Conservation (phyloP, 2,329 filamentous ascomycete genomes). For the Claviceps sp. region DNA sequence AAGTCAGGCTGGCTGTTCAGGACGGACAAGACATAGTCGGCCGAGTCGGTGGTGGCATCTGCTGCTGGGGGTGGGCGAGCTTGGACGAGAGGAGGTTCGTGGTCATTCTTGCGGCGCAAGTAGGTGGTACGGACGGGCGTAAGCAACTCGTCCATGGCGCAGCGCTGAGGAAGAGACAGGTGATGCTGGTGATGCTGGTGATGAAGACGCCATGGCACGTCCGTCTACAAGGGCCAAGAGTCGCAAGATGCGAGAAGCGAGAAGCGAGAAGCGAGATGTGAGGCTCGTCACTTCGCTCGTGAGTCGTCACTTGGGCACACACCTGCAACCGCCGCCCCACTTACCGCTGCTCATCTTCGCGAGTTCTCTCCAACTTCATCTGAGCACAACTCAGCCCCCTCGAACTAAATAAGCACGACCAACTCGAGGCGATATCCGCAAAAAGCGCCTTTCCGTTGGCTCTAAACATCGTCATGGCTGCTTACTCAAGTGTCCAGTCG, state of each 20-base stretch:
- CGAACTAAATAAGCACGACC: neutral
- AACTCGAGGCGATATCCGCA: neutral
- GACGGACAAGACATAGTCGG: conserved; percentile 42
- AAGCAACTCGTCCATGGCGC: conserved; percentile 41
- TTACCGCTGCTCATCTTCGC: neutral
- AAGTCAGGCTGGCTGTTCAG: conserved; percentile 51
- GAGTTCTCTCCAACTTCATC: neutral
- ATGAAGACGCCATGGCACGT: too few species aligned
- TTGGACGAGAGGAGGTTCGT: conserved; percentile 25
- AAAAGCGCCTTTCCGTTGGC: neutral
- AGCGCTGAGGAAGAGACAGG: neutral
- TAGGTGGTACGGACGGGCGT: conserved; percentile 41
- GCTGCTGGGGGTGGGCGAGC: conserved; percentile 14
- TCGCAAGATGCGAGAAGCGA: neutral
- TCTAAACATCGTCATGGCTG: conserved; percentile 13
- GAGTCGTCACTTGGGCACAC: neutral
- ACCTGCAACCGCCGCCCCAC: neutral
- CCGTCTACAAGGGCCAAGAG: too few species aligned
- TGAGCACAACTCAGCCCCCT: neutral
- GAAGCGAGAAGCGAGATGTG: neutral
- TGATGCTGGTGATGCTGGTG: too few species aligned
- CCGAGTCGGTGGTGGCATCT: conserved; percentile 13
- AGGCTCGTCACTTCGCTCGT: neutral
- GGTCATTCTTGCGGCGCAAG: conserved; percentile 21
- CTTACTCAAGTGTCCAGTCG: conserved; percentile 9